These are phyloP conservation scores for Plectosphaerella sp. DNA, from an alignment of 2,329 filamentous ascomycete species.

Conservation along the genomic window DNA sequence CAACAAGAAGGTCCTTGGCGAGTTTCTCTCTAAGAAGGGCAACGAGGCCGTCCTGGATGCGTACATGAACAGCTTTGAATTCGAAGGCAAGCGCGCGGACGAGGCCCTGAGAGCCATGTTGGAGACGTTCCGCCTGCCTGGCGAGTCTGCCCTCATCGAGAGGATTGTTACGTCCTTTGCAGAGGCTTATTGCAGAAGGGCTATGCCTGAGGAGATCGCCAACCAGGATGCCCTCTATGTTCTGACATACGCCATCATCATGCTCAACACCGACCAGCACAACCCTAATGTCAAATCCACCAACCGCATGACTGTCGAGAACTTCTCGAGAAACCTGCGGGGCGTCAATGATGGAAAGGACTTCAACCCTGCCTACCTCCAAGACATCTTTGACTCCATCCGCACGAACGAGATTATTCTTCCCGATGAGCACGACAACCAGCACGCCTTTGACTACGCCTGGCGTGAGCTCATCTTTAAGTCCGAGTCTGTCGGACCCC, in stretches of 20 bases:
- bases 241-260: conserved; percentile 92
- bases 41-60: conserved; percentile 82
- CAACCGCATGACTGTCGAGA: conserved; percentile 78
- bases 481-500: conserved; percentile 67
- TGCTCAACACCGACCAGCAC: conserved; percentile 95
- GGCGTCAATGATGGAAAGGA: conserved; percentile 84
- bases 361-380: conserved; percentile 78
- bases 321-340: conserved; percentile 85
- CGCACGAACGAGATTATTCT: conserved; percentile 91
- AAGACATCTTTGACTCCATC: conserved; percentile 87
- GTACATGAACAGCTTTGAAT: conserved; percentile 86
- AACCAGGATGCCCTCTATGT: conserved; percentile 87
- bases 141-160: conserved; percentile 89
- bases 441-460: conserved; percentile 93
- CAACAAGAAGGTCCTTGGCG: conserved; percentile 86
- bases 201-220: conserved; percentile 68
- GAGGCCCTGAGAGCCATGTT: conserved; percentile 85
- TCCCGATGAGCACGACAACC: conserved; percentile 94
- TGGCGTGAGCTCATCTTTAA: conserved; percentile 94
- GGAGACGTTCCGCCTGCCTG: conserved; percentile 87
- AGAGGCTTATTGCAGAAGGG: conserved; percentile 73
- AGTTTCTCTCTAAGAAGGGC: conserved; percentile 86
- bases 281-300: conserved; percentile 80
- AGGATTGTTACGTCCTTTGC: conserved; percentile 85
- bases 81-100: conserved; percentile 79